A percentile compares a stretch with the other conserved stretches of the same genome.
Conservation (phyloP, 2,329 filamentous ascomycete genomes). For the Sporothrix brasiliensis region DNA sequence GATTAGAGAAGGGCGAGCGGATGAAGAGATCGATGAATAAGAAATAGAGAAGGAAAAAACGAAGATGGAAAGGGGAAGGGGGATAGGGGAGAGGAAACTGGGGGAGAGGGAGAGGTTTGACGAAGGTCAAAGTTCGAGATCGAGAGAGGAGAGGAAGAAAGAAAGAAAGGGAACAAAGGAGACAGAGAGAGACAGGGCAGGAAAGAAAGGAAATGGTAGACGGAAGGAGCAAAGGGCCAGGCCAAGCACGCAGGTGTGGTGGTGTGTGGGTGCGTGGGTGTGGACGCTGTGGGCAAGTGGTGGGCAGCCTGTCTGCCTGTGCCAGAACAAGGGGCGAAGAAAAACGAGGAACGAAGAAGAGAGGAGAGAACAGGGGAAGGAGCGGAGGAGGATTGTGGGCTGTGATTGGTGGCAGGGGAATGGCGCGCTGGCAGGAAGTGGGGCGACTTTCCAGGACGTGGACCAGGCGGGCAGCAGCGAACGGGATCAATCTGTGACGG, state of each 20-base stretch:
- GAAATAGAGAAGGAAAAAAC: conserved; percentile 17
- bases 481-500: neutral
- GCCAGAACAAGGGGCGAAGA: conserved; percentile 18
- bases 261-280: conserved; percentile 12
- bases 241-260: neutral
- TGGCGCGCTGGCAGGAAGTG: conserved; percentile 26
- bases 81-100: neutral
- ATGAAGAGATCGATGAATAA: conserved; percentile 10
- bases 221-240: conserved; percentile 19
- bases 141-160: neutral
- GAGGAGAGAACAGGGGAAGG: conserved; percentile 13
- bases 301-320: conserved; percentile 9
- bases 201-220: neutral
- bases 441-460: neutral
- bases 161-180: neutral
- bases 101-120: conserved; percentile 12
- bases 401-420: conserved; percentile 20
- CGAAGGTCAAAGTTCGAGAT: conserved; percentile 20
- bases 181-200: neutral
- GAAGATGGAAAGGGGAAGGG: neutral
- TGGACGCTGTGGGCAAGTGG: neutral
- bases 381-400: conserved; percentile 1
- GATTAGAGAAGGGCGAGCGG: conserved; percentile 18
- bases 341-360: neutral
- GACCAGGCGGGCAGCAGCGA: conserved; percentile 3